phyloP scores from a whole-genome alignment of 2,329 filamentous ascomycete genomes.

The Mariannaea elegans region DNA sequence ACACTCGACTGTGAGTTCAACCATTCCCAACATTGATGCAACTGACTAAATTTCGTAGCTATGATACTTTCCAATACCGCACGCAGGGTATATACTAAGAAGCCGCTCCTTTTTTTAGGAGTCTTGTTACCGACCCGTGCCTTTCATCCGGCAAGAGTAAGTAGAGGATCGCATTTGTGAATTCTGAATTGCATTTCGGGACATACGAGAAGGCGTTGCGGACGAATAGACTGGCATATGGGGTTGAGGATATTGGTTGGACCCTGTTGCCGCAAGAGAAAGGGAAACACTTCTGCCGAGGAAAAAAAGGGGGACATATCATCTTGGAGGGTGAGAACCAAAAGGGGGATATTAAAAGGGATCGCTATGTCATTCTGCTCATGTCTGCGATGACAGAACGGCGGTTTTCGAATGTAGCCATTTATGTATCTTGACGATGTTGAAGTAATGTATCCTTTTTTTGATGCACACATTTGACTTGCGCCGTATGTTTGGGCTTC shows the following conservation, averaged over 20 bases:
- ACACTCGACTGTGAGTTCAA: constrained; percentile 79
- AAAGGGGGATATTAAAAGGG: constrained; percentile 2
- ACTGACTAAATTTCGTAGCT: constrained; percentile 57
- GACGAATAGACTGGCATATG: constrained; percentile 37
- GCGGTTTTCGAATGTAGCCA: not conserved
- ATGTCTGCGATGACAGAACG: not conserved
- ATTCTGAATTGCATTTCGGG: constrained; percentile 30
- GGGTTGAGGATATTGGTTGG: constrained; percentile 11
- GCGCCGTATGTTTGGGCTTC: too few species aligned
- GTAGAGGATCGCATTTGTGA: constrained; percentile 27
- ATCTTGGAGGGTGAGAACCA: not conserved
- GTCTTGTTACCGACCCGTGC: not conserved
- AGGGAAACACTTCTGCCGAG: not conserved
- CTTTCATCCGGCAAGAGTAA: constrained; percentile 15
- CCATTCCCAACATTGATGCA: too few species aligned
- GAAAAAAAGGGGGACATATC: not conserved
- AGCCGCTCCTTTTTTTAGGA: not conserved
- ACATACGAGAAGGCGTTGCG: constrained; percentile 41
- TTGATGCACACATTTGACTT: too few species aligned
- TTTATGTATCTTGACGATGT: constrained; percentile 8
- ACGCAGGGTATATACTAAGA: constrained; percentile 84
- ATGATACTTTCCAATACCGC: constrained; percentile 87
- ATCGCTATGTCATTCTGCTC: not conserved
- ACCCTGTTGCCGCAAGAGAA: constrained; percentile 4
- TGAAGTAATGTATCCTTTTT: too few species aligned